phyloP scores from a whole-genome alignment of 1,284 basidiomycete genomes.

The Melampsora americana region DNA sequence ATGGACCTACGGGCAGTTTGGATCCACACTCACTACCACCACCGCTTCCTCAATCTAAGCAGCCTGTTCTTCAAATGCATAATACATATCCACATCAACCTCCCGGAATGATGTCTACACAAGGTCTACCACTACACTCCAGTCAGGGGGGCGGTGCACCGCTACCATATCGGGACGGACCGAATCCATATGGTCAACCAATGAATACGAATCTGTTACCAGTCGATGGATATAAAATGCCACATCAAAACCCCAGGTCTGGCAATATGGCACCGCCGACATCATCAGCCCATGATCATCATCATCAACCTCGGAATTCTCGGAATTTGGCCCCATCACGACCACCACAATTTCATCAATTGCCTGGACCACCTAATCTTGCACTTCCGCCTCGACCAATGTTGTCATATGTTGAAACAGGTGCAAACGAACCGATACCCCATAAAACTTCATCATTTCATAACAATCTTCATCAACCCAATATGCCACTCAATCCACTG shows the following conservation, averaged over 20 bases:
- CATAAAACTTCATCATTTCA: background rate
- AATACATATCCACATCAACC: background rate
- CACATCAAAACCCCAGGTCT: background rate
- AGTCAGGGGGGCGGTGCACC: background rate
- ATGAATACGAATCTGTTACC: background rate
- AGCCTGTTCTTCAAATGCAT: background rate
- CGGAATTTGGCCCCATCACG: background rate
- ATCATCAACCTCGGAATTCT: background rate
- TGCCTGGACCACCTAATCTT: background rate
- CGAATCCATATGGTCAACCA: background rate
- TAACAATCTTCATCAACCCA: background rate
- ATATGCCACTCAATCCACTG: background rate
- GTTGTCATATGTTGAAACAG: background rate
- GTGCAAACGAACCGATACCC: background rate
- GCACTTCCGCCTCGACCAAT: background rate
- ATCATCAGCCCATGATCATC: background rate
- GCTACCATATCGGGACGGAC: background rate
- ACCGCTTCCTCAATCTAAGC: background rate
- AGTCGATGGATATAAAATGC: background rate
- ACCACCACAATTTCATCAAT: background rate
- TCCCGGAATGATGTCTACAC: background rate
- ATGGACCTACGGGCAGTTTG: background rate
- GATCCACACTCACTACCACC: background rate
- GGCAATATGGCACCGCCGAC: background rate
- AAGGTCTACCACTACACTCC: background rate